Evolutionary conservation across 495 filamentous ascomycete species (phyloP).

Genomic region (Penicillium flavigenum): DNA sequence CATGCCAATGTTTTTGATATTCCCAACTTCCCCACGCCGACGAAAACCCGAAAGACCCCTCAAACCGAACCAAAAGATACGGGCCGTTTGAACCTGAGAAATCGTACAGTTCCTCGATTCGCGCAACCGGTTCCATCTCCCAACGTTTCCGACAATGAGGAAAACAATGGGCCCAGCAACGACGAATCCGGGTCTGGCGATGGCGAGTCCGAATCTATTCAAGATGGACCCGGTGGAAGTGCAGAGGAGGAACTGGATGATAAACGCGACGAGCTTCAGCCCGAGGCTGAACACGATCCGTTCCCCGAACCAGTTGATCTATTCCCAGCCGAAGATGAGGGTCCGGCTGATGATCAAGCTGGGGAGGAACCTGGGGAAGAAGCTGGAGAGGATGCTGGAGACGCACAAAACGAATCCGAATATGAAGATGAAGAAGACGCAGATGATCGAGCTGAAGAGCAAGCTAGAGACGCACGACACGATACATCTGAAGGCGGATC

Average conservation of each 20-base stretch:
- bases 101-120: background rate
- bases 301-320: background rate
- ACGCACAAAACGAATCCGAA: background rate
- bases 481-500: background rate
- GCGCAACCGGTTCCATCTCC: background rate
- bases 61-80: conserved; percentile 2
- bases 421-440: background rate
- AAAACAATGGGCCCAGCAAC: background rate
- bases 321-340: background rate
- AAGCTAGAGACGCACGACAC: background rate
- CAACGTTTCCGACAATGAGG: background rate
- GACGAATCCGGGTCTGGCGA: background rate
- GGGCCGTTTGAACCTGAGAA: background rate
- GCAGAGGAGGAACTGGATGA: background rate
- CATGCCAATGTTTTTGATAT: background rate
- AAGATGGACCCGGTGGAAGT: background rate
- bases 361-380: background rate
- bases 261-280: background rate
- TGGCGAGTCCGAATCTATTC: background rate
- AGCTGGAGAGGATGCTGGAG: background rate
- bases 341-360: background rate
- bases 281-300: background rate
- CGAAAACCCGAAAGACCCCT: background rate
- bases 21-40: conserved; percentile 2
- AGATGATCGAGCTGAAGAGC: background rate